Evolutionary conservation across 139 green algal genomes (phyloP).

Genomic region (Chlamydomonas asymmetrica): DNA sequence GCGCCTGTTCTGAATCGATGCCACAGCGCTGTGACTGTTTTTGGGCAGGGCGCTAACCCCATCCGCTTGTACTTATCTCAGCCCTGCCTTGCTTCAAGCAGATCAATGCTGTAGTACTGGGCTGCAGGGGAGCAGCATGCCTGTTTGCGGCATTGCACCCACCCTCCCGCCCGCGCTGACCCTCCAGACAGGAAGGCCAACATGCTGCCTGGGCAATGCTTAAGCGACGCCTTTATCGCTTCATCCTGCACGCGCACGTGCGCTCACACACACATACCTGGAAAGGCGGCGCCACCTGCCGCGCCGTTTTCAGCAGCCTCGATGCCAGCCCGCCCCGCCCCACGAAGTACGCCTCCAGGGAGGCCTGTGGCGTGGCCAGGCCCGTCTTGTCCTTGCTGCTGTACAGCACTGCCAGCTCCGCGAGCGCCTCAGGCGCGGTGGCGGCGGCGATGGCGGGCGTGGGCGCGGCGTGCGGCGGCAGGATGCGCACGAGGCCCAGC

Average conservation of each 20-base stretch:
- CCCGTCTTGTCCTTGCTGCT: constrained; percentile 4
- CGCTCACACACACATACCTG: constrained; percentile 6
- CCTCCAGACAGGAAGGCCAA: too few relatives aligned
- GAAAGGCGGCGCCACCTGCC: constrained; percentile 12
- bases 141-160: not conserved
- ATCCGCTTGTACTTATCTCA: too few relatives aligned
- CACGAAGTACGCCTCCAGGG: constrained; percentile 55
- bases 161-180: too few relatives aligned
- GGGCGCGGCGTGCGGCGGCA: not conserved
- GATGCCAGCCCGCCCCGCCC: constrained; percentile 28
- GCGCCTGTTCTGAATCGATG: too few relatives aligned
- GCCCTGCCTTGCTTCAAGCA: too few relatives aligned
- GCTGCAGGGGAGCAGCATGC: not conserved
- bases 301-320: constrained; percentile 48
- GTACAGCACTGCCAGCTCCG: constrained; percentile 6
- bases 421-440: constrained; percentile 1
- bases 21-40: too few relatives aligned
- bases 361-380: constrained; percentile 29
- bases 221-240: too few relatives aligned
- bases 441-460: not conserved
- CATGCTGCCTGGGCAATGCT: too few relatives aligned
- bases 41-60: too few relatives aligned
- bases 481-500: constrained; percentile 31
- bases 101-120: too few relatives aligned
- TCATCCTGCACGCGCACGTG: too few relatives aligned